These are phyloP conservation scores for Albizia julibrissin DNA, from an alignment of 306 rosid species.

Conservation along the genomic window DNA sequence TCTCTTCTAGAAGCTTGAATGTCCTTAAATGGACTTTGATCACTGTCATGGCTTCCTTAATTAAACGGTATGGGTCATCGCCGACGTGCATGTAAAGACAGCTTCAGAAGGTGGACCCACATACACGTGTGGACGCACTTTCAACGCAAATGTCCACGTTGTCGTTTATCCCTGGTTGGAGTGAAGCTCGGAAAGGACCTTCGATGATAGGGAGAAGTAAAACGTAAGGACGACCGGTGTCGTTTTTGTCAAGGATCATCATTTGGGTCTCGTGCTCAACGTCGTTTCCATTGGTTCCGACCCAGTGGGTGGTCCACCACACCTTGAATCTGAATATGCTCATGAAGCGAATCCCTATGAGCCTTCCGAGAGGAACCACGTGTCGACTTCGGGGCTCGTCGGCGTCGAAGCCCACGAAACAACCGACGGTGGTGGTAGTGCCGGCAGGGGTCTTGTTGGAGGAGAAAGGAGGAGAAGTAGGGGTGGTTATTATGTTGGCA, in stretches of 20 bases:
- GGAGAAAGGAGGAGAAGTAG: constrained; percentile 37
- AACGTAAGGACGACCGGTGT: constrained; percentile 52
- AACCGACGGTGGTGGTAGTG: constrained; percentile 31
- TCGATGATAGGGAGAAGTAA: constrained; percentile 61
- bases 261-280: constrained; percentile 67
- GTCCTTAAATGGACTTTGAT: constrained; percentile 52
- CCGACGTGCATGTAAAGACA: constrained; percentile 58
- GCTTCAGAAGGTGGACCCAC: constrained; percentile 43
- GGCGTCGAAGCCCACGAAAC: constrained; percentile 62
- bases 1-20: constrained; percentile 63
- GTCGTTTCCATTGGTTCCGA: constrained; percentile 50
- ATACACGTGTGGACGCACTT: constrained; percentile 66
- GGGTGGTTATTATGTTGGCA: constrained; percentile 28
- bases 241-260: constrained; percentile 47
- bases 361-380: constrained; percentile 52
- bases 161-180: constrained; percentile 44
- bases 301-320: constrained; percentile 86
- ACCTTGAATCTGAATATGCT: constrained; percentile 73
- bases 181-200: constrained; percentile 55
- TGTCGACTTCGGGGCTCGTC: constrained; percentile 44
- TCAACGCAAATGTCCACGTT: constrained; percentile 57
- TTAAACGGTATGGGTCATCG: constrained; percentile 49
- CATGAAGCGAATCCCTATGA: constrained; percentile 45
- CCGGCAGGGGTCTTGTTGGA: constrained; percentile 14
- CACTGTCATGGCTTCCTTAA: constrained; percentile 50